Percentiles rank a stretch among this genome's conserved stretches.
Evolutionary conservation across 1,139 yeast species (phyloP).

Genomic region (Debaryomyces psychrophilus): DNA sequence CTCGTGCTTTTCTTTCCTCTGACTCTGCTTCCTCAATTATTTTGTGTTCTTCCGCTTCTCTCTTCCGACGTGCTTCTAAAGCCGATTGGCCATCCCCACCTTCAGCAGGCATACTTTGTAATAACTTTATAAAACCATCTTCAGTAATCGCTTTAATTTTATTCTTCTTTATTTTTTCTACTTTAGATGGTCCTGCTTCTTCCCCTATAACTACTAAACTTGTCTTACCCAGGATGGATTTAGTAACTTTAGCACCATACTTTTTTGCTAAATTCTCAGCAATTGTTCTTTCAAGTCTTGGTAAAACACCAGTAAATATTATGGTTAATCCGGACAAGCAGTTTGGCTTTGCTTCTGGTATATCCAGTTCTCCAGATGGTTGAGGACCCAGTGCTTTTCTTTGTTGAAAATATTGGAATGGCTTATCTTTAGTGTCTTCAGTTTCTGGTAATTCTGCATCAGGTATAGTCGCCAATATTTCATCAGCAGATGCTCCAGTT

Average conservation of each 20-base stretch:
- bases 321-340: conserved; percentile 86
- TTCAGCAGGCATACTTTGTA: conserved; percentile 82
- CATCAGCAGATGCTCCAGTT: conserved; percentile 47
- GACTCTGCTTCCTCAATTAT: conserved; percentile 54
- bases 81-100: conserved; percentile 89
- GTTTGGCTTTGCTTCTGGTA: conserved; percentile 79
- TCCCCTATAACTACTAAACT: conserved; percentile 88
- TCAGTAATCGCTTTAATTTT: conserved; percentile 83
- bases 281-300: conserved; percentile 73
- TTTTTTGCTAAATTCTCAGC: conserved; percentile 77
- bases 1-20: conserved; percentile 27
- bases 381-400: conserved; percentile 39
- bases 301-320: conserved; percentile 90
- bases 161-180: conserved; percentile 72
- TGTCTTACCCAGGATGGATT: conserved; percentile 84
- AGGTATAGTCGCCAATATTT: conserved; percentile 61
- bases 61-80: conserved; percentile 66
- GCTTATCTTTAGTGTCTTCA: conserved; percentile 43
- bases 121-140: conserved; percentile 77
- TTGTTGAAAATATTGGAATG: conserved; percentile 59
- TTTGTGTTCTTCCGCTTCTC: conserved; percentile 64
- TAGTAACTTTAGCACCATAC: conserved; percentile 94
- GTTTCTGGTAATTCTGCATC: conserved; percentile 69
- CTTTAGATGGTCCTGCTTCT: conserved; percentile 97
- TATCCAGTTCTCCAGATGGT: conserved; percentile 32